Conservation (phyloP, 352 stramenopile species). For the Pythium aquatile region DNA sequence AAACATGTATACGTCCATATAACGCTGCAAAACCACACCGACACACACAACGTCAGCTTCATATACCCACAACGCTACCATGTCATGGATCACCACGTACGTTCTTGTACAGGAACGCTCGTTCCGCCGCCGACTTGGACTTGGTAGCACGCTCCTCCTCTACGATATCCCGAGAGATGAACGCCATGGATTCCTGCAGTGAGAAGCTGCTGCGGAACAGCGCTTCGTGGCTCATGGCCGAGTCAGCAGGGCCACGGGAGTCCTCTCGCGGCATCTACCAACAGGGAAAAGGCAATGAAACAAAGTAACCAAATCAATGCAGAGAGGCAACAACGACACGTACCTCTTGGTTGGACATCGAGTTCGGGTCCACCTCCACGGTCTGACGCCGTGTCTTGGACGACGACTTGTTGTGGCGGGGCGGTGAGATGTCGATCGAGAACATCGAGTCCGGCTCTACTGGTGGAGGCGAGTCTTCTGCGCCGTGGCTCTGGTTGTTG, state of each 20-base stretch:
- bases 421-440: constrained; percentile 23
- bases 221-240: constrained; percentile 19
- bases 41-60: neutral
- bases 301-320: neutral
- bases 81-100: constrained; percentile 22
- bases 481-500: neutral
- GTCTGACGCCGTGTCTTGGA: constrained; percentile 16
- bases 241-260: constrained; percentile 6
- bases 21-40: constrained; percentile 36
- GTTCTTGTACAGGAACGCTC: constrained; percentile 76
- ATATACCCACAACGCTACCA: neutral
- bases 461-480: neutral
- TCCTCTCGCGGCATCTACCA: constrained; percentile 9
- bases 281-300: neutral
- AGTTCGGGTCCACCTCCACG: constrained; percentile 9
- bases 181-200: constrained; percentile 43
- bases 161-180: constrained; percentile 57
- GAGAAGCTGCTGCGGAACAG: constrained; percentile 35
- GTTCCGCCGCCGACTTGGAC: constrained; percentile 58
- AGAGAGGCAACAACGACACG: neutral
- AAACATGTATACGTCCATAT: constrained; percentile 68
- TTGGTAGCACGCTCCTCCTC: constrained; percentile 58
- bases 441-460: constrained; percentile 18
- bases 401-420: constrained; percentile 10
- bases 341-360: constrained; percentile 11